Base-by-base conservation (phyloP, 106 monocot species). In the Allium sativum region DNA sequence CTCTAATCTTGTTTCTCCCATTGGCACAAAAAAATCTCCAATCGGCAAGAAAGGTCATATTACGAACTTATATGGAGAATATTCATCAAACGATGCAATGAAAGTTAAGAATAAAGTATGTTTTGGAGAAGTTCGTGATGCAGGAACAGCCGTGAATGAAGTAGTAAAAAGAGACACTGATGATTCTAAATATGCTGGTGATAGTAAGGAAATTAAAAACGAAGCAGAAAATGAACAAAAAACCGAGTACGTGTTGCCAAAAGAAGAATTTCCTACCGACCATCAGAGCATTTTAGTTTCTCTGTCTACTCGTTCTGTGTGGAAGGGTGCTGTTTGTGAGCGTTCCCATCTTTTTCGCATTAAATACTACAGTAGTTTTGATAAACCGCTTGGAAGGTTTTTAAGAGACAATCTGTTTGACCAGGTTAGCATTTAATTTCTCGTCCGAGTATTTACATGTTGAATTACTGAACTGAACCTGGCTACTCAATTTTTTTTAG, bases 251-350 rank as follows among this genome's bases (percentile, higher is more conserved):
- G 42, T 55, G 52, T 63, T 56, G 17, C 21, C 20, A 45, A 81
- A 78, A 68, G 84, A 81, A 65, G 84, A 81, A 44, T 70, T 84
- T 31, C 70, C 74, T 74, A 74, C 83, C 67, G 88, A 89, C 59
- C 72, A 81, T 73, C 83, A 78, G 65, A 89, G 81, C 70, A 84
- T 89, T 66, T 73, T 84, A 69, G 77, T 89, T 67, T 84, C 84
- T 11, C 64, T 76, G 53, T 89, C 88, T 16, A 84, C 75, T 40
- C 72, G 84, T 15, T 84, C 81, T 75, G 81, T 84, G 52, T 84
- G 81, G 84, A 89, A 89, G 70, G 81, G 88, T n/a, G 80, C 84
- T 41, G 76, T 89, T 56, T 89, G 88, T 73, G 81, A 81, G 22
- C 75, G 81, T 68, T 77, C 80, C 12, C 84, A 84, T 65, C 72